Conservation (phyloP, 2,329 filamentous ascomycete species). For the Venturia aucupariae region DNA sequence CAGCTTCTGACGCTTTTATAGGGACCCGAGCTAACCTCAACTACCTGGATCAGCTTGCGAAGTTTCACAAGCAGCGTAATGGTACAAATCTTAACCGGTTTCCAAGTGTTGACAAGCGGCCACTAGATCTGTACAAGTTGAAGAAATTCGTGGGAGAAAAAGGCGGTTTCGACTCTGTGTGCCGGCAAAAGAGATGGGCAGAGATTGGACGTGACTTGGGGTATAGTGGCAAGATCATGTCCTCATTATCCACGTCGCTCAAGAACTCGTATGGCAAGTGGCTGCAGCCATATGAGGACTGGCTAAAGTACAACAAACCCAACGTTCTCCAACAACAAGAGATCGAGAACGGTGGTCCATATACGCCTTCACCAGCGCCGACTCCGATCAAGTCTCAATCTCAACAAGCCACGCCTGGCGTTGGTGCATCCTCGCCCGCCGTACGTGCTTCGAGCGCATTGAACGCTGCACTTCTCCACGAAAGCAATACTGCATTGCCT, state of each 20-base stretch:
- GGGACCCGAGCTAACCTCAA: constrained; percentile 91
- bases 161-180: constrained; percentile 92
- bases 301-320: constrained; percentile 80
- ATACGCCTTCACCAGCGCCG: constrained; percentile 68
- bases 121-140: constrained; percentile 85
- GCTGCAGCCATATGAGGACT: constrained; percentile 95
- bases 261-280: constrained; percentile 98
- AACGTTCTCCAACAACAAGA: constrained; percentile 95
- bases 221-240: constrained; percentile 99
- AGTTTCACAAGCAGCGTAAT: constrained; percentile 86
- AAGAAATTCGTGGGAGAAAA: constrained; percentile 95
- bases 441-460: constrained; percentile 47
- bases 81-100: constrained; percentile 89
- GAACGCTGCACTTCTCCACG: constrained; percentile 43
- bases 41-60: constrained; percentile 88
- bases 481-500: constrained; percentile 18
- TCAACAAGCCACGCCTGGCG: constrained; percentile 37
- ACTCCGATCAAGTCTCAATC: constrained; percentile 53
- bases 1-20: constrained; percentile 28
- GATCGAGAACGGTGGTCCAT: constrained; percentile 82
- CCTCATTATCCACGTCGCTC: constrained; percentile 88
- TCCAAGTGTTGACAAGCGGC: constrained; percentile 95
- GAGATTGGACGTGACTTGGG: constrained; percentile 94
- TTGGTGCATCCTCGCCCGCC: constrained; percentile 59
- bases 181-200: constrained; percentile 97